These are phyloP conservation scores for Gypsophila paniculata DNA, from an alignment of 179 eudicot genomes.

Conservation along the genomic window DNA sequence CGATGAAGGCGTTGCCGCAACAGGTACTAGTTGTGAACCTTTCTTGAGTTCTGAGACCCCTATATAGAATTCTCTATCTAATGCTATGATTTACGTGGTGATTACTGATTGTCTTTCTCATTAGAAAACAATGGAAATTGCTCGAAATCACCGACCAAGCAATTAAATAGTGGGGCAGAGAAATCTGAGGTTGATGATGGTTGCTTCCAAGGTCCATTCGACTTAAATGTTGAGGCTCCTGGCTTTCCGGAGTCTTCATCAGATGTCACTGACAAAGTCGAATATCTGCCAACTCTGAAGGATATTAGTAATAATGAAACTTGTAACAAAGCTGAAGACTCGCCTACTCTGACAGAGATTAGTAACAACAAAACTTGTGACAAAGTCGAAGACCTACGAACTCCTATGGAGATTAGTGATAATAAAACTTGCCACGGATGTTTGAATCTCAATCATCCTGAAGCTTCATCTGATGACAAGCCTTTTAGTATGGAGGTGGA, in stretches of 20 bases:
- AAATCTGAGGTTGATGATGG: constrained; percentile 30
- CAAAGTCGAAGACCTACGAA: too few species aligned
- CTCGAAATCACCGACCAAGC: constrained; percentile 19
- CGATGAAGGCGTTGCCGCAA: constrained; percentile 20
- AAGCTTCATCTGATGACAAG: constrained; percentile 19
- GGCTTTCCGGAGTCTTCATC: constrained; percentile 27
- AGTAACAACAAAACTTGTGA: constrained; percentile 3
- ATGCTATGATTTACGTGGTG: constrained; percentile 1
- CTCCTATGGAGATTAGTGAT: not conserved
- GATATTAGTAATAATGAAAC: constrained; percentile 15
- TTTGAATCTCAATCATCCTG: constrained; percentile 13
- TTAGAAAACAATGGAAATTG: constrained; percentile 24
- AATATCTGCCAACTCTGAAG: constrained; percentile 10
- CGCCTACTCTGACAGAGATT: constrained; percentile 4
- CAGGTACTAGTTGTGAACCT: constrained; percentile 35
- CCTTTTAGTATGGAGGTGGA: not conserved
- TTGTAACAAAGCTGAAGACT: too few species aligned
- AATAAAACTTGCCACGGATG: not conserved
- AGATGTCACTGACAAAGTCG: constrained; percentile 16
- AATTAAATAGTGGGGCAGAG: constrained; percentile 19
- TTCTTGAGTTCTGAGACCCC: not conserved
- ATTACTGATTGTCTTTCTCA: not conserved
- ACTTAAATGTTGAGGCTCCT: constrained; percentile 29
- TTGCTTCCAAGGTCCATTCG: constrained; percentile 27
- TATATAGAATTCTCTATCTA: not conserved